Evolutionary conservation across 2,329 filamentous ascomycete genomes (phyloP), one percentile per base, ranked within the genome.

Genomic region (Emergomyces orientalis): DNA sequence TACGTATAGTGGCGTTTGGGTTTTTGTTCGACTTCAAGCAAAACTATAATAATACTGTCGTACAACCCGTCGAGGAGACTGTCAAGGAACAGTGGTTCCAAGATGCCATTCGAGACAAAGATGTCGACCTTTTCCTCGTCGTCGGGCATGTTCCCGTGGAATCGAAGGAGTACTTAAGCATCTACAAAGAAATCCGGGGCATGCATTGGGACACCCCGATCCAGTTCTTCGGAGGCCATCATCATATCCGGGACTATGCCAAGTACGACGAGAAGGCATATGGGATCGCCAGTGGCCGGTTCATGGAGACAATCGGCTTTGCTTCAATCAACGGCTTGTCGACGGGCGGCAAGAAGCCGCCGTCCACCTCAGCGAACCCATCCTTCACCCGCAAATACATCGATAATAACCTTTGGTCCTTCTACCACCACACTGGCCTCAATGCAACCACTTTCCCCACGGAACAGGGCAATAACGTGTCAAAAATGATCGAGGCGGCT

Each of bases 291-390:
- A 94, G 90, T 68, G 93, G 93, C 3, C 84, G 93, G 0, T 97
- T 97, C 74, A 88, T 97, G 80, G 93, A 97, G 78, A 97, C 93
- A 0, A 87, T 97, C 59, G 93, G 93, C 1, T 97, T 94, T 83
- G 86, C 94, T 84, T 96, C 91, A 0, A 86, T 97, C 55, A 82
- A 88, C 63, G 90, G 90, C 1, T 71, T 87, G 25, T 76, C 76
- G 9, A 79, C 77, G 1, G 65, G 68, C 39, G 67, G 52, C 61
- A 65, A 34, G n/a, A 49, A 63, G 39, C 62, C 64, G 30, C 63
- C 76, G 0, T 49, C 45, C 9, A 67, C 73, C 3, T 70, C 75
- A 6, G 73, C 75, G 0, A 71, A 71, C 5, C 77, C 86, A 52
- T 82, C 79, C 1, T 97, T 96, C 72, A 82, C 83, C 61, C 84